Percentiles rank a stretch among this genome's conserved stretches.
Conservation (phyloP, 768 basidiomycete genomes). For the Leccinum subgranulosum region DNA sequence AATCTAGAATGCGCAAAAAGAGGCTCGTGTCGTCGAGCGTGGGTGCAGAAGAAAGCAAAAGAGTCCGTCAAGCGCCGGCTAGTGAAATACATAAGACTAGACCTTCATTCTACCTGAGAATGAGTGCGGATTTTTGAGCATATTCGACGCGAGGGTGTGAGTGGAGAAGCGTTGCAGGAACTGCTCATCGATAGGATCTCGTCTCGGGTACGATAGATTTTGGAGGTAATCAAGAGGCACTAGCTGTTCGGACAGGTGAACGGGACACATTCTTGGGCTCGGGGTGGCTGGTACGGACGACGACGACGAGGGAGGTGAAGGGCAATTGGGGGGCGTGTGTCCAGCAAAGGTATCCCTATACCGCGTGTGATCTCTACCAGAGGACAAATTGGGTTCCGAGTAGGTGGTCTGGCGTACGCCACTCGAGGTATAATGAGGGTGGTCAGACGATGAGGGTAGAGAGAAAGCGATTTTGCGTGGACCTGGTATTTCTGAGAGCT, state of each 20-base stretch:
- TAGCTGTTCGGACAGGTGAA: slow-evolving; percentile 35
- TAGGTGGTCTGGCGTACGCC: slow-evolving; percentile 30
- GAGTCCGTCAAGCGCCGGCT: neutral
- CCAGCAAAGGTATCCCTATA: slow-evolving; percentile 21
- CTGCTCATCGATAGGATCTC: slow-evolving; percentile 65
- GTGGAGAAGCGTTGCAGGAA: slow-evolving; percentile 55
- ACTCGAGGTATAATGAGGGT: slow-evolving; percentile 19
- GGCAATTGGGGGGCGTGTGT: slow-evolving; percentile 24
- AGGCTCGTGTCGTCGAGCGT: slow-evolving; percentile 8
- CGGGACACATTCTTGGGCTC: slow-evolving; percentile 24
- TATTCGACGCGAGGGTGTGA: slow-evolving; percentile 20
- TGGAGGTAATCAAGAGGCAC: slow-evolving; percentile 67
- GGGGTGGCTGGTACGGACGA: slow-evolving; percentile 39
- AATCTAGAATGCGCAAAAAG: slow-evolving; percentile 20
- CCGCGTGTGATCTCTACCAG: slow-evolving; percentile 18
- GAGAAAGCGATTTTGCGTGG: slow-evolving; percentile 30
- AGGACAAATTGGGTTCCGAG: slow-evolving; percentile 28
- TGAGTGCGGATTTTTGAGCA: slow-evolving; percentile 19
- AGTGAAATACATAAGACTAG: slow-evolving; percentile 3
- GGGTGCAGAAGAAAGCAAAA: neutral
- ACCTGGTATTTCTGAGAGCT: slow-evolving; percentile 19
- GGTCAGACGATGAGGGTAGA: slow-evolving; percentile 28
- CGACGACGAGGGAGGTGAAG: slow-evolving; percentile 36
- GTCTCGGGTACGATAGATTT: slow-evolving; percentile 48
- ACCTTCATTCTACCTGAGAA: slow-evolving; percentile 27